Evolutionary conservation across 2,329 filamentous ascomycete genomes (phyloP).

Genomic region (Coniochaeta sp.): DNA sequence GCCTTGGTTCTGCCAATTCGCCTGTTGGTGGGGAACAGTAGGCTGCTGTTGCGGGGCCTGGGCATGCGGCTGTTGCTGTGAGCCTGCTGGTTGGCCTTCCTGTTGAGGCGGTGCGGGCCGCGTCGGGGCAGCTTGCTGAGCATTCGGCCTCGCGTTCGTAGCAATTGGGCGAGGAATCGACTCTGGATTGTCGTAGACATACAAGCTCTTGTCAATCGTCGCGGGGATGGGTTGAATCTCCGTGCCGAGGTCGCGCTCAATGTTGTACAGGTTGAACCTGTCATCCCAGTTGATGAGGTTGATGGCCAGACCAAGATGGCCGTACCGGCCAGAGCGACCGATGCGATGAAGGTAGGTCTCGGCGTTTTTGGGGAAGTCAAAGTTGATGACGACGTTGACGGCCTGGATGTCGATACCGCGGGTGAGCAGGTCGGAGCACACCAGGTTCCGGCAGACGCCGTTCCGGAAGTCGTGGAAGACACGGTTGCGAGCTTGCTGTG

Average conservation of each 20-base stretch:
- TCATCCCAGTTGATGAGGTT: constrained; percentile 99
- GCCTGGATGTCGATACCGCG: constrained; percentile 99
- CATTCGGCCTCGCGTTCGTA: constrained; percentile 14
- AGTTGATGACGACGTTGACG: constrained; percentile 99
- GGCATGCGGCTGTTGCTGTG: too few relatives aligned
- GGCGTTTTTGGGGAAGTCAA: constrained; percentile 98
- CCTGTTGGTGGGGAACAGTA: constrained; percentile 15
- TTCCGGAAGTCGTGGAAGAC: constrained; percentile 99
- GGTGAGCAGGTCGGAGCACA: constrained; percentile 94
- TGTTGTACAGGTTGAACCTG: constrained; percentile 97
- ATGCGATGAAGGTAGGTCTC: constrained; percentile 98
- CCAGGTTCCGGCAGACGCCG: constrained; percentile 93
- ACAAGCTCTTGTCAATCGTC: constrained; percentile 93
- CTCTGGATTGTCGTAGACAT: constrained; percentile 96
- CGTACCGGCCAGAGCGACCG: constrained; percentile 93
- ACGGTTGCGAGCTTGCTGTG: constrained; percentile 91
- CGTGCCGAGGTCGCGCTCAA: constrained; percentile 93
- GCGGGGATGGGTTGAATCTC: constrained; percentile 96
- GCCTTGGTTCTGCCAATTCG: constrained; percentile 35
- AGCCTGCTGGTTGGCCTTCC: not conserved
- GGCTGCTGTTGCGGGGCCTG: constrained; percentile 10
- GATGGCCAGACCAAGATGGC: constrained; percentile 93
- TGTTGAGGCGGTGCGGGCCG: too few relatives aligned
- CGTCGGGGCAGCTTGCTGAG: too few relatives aligned
- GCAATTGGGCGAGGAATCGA: constrained; percentile 79